Base-by-base conservation (phyloP, 176 grass and related monocot genomes). In the Areca catechu region DNA sequence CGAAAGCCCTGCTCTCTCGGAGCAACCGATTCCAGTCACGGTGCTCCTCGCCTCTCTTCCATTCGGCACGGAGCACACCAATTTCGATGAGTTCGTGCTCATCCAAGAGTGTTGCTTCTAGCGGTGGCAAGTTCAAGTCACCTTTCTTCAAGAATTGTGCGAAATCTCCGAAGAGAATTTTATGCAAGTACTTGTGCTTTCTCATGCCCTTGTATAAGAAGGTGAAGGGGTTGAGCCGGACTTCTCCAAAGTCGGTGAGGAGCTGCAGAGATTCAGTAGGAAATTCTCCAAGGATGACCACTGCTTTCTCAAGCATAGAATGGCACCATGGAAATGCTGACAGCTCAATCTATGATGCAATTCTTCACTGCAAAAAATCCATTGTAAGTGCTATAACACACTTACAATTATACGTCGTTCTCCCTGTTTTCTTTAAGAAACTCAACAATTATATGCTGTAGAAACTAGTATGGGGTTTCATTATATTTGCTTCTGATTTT, bases 351-450 rank as follows among this genome's bases (percentile, higher is more conserved):
- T 54, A 71, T 54, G 92, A 96, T 63, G 92, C 92, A 56, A 90
- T 96, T 71, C 74, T 96, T 29, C 81, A 96, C 73, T 96, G 92
- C 83, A 96, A 90, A 76, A 90, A 69, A 18, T 96, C 92, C 25
- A 74, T 84, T 52, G 87, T 88, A 61, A 71, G 83, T 76, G 48
- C 58, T 16, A 15, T 1, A 9, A 10, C 21, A 24, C 22, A 52
- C 16, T 6, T 68, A 17, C 20, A 79, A 28, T 43, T 60, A 43
- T 43, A 43, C 1, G 7, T 12, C 1, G 34, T 43, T 43, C 10
- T 43, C 34, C 2, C 34, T 43, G 34, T 43, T 43, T 43, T 43
- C 34, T 12, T 43, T 10, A 43, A 9, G 9, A 43, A 43, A 12
- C 34, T 14, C 34, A 12, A 43, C 9, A 12, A 43, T 43, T 43